Evolutionary conservation across 202 grass and related monocot species (phyloP).

Genomic region (Carex arenaria): DNA sequence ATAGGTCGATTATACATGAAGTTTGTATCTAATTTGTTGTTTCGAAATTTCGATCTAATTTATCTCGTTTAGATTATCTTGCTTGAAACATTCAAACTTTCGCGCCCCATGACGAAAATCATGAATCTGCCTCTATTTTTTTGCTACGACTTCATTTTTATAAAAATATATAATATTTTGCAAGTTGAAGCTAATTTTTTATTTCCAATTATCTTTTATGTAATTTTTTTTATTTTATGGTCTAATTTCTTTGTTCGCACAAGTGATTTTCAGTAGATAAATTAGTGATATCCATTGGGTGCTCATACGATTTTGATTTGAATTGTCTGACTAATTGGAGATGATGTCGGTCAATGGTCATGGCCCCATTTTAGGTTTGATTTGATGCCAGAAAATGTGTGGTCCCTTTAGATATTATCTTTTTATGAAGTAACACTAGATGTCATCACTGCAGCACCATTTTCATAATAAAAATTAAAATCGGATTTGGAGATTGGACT

Average conservation of each 20-base stretch:
- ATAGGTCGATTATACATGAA: too few species aligned
- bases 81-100: too few species aligned
- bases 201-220: background rate
- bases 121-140: too few species aligned
- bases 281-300: background rate
- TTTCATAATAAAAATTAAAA: background rate
- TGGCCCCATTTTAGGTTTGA: slow-evolving; percentile 18
- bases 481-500: background rate
- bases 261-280: background rate
- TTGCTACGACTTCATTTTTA: too few species aligned
- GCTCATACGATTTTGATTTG: background rate
- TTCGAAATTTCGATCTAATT: too few species aligned
- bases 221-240: too few species aligned
- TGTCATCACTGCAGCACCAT: background rate
- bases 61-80: too few species aligned
- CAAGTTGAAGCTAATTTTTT: too few species aligned
- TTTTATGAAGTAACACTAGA: background rate
- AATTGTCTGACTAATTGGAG: slow-evolving; percentile 6
- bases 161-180: too few species aligned
- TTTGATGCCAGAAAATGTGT: background rate
- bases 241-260: too few species aligned
- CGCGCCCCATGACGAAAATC: too few species aligned
- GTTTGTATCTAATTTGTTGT: too few species aligned
- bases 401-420: background rate
- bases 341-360: slow-evolving; percentile 19